A percentile compares a stretch with the other conserved stretches of the same genome.
These are phyloP conservation scores for Didymosphaeria variabile DNA, from an alignment of 2,329 filamentous ascomycete species.

Conservation along the genomic window DNA sequence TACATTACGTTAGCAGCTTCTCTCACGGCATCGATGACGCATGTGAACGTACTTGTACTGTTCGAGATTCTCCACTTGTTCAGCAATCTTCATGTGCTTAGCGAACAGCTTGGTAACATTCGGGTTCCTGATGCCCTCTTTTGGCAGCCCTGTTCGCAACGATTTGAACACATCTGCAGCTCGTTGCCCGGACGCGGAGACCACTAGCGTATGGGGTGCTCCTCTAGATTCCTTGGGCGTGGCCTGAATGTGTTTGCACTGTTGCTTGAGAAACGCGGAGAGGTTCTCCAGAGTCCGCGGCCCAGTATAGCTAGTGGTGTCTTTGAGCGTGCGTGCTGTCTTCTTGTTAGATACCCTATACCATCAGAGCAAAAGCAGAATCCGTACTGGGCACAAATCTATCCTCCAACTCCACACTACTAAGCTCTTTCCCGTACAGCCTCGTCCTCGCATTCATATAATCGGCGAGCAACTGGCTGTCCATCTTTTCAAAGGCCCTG, in stretches of 20 bases:
- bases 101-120: constrained; percentile 92
- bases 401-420: constrained; percentile 83
- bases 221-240: constrained; percentile 70
- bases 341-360: constrained; percentile 20
- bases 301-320: constrained; percentile 79
- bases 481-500: constrained; percentile 81
- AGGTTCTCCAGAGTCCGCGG: constrained; percentile 75
- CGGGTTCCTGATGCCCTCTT: constrained; percentile 66
- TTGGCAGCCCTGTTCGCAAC: constrained; percentile 68
- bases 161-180: constrained; percentile 85
- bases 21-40: background rate
- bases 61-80: constrained; percentile 80
- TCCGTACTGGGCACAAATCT: constrained; percentile 77
- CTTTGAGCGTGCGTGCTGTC: constrained; percentile 75
- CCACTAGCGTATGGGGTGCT: constrained; percentile 79
- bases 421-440: constrained; percentile 82
- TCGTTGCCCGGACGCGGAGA: constrained; percentile 84
- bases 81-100: constrained; percentile 95
- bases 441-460: constrained; percentile 82
- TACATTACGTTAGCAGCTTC: constrained; percentile 49
- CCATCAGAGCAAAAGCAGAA: background rate
- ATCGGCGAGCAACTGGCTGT: constrained; percentile 83
- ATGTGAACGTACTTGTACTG: constrained; percentile 58
- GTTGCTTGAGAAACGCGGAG: constrained; percentile 78
- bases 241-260: constrained; percentile 68